Evolutionary conservation across 306 rosid genomes (phyloP).

Genomic region (Cotoneaster glaucophyllus): DNA sequence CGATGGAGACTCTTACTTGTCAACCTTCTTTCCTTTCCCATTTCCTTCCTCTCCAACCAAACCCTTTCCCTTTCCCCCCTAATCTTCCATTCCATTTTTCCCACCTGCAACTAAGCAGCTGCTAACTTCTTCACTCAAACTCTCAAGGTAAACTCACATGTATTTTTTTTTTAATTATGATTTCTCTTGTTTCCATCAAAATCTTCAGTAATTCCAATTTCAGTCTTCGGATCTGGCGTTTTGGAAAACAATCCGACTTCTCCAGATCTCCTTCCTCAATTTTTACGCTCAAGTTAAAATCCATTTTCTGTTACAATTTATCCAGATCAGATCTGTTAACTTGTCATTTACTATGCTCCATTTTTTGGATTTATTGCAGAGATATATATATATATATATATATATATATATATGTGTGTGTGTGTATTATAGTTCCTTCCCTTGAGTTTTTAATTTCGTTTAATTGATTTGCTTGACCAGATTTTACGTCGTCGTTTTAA

Average conservation of each 20-base stretch:
- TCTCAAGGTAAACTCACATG: neutral
- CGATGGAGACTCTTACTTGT: neutral
- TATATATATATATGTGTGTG: too few relatives aligned
- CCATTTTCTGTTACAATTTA: neutral
- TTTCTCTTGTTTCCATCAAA: neutral
- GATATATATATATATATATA: too few relatives aligned
- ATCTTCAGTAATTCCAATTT: neutral
- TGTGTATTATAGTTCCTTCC: too few relatives aligned
- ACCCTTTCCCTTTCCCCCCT: neutral
- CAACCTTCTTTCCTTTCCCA: neutral
- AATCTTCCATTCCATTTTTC: neutral
- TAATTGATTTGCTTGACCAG: constrained; percentile 14
- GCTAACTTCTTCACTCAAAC: neutral
- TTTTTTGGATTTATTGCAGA: neutral
- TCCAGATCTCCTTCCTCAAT: constrained; percentile 2
- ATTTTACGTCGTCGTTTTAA: constrained; percentile 12
- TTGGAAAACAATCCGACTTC: neutral
- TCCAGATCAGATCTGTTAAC: neutral
- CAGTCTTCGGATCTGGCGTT: neutral
- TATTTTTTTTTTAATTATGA: neutral
- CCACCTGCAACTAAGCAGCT: neutral
- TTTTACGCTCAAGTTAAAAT: neutral
- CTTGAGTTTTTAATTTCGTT: neutral
- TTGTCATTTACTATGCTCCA: neutral
- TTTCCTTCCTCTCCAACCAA: neutral